Evolutionary conservation across 2,329 filamentous ascomycete species (phyloP).

Genomic region (Curvularia hawaiiensis): DNA sequence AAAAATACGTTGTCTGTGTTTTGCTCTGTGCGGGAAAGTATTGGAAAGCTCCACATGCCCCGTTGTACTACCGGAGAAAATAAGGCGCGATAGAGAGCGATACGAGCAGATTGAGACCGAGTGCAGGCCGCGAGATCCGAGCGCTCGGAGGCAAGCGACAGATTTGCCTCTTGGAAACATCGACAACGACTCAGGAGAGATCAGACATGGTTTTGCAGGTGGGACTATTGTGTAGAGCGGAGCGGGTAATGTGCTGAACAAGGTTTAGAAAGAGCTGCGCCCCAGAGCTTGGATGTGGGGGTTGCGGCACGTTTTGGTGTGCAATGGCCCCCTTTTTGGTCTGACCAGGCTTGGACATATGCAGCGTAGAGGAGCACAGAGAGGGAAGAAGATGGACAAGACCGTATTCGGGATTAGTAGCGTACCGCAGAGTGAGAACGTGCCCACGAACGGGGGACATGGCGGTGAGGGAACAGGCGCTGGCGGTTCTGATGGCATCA

Average conservation of each 20-base stretch:
- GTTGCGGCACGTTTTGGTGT: constrained; percentile 8
- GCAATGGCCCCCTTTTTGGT: constrained; percentile 8
- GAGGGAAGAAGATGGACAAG: constrained; percentile 2
- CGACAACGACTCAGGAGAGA: constrained; percentile 5
- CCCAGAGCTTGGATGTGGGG: constrained; percentile 19
- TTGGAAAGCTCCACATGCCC: constrained; percentile 10
- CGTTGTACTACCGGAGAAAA: constrained; percentile 14
- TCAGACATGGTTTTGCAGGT: constrained; percentile 3
- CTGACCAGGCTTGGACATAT: background rate
- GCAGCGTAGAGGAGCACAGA: constrained; percentile 1
- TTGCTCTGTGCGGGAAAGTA: constrained; percentile 9
- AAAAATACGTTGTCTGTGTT: constrained; percentile 10
- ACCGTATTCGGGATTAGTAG: constrained; percentile 5
- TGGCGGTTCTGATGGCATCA: constrained; percentile 9
- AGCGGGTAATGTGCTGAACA: constrained; percentile 11
- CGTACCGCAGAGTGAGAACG: constrained; percentile 3
- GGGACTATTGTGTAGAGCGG: background rate
- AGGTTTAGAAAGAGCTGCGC: constrained; percentile 12
- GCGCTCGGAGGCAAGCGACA: constrained; percentile 6
- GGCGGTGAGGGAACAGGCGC: constrained; percentile 15
- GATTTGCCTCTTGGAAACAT: constrained; percentile 6
- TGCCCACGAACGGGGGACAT: constrained; percentile 4
- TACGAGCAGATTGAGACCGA: constrained; percentile 14
- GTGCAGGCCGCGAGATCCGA: constrained; percentile 8
- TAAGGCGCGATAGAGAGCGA: constrained; percentile 9